Evolutionary conservation across 2,329 filamentous ascomycete species (phyloP).

Genomic region (Diplodia intermedia): DNA sequence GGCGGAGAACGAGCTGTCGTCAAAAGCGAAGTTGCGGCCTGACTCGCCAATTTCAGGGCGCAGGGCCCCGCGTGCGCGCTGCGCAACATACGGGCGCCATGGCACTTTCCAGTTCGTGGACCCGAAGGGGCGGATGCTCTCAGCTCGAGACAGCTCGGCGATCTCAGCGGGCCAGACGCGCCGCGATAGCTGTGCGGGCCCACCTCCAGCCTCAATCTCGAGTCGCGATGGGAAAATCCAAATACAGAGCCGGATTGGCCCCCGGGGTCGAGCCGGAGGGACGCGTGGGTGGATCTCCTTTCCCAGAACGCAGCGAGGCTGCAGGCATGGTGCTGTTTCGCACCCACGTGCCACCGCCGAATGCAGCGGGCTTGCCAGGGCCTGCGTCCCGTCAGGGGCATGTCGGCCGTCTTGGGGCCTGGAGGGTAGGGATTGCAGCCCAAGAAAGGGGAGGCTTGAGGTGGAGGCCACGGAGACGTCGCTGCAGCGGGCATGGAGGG

Average conservation of each 20-base stretch:
- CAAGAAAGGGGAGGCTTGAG: constrained; percentile 1
- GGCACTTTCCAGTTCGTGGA: constrained; percentile 5
- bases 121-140: constrained; percentile 14
- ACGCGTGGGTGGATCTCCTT: constrained; percentile 4
- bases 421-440: not conserved
- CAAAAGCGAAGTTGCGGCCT: constrained; percentile 15
- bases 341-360: constrained; percentile 26
- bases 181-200: not conserved
- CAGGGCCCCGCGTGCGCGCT: constrained; percentile 26
- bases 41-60: constrained; percentile 3
- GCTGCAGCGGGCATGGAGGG: not conserved
- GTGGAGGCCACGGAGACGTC: not conserved
- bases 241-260: constrained; percentile 7
- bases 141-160: constrained; percentile 19
- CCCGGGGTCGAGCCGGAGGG: constrained; percentile 3
- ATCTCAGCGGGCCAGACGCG: constrained; percentile 25
- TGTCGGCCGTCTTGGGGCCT: not conserved
- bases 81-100: constrained; percentile 26
- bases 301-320: not conserved
- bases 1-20: constrained; percentile 13
- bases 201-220: constrained; percentile 22
- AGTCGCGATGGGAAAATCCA: constrained; percentile 16
- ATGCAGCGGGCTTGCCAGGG: constrained; percentile 7
- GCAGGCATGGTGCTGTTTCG: constrained; percentile 11
- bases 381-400: constrained; percentile 17